Evolutionary conservation across 768 basidiomycete genomes (phyloP), one percentile per base, ranked within the genome.

Genomic region (Suillus hirtellus): DNA sequence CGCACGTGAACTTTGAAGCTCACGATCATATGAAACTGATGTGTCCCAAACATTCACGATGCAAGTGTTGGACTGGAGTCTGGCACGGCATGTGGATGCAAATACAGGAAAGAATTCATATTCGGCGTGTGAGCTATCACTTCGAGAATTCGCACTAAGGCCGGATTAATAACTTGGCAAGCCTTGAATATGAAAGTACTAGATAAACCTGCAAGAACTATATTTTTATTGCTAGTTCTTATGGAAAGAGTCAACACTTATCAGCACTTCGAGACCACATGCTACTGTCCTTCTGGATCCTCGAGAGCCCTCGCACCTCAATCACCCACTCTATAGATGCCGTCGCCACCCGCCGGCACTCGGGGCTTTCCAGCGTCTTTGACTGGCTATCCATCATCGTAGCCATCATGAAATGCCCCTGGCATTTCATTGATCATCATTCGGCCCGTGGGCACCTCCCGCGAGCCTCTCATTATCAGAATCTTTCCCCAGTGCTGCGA

Each of bases 381-480:
- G 93, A 68, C 78, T 96, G 93, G 65, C 89, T 88, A 59, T 88
- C 87, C 67, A 96, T 77, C 93, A 95, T 93, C 3, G 69, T 71
- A 31, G 85, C 84, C 76, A 90, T 93, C 89, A 95, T 91, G 67
- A 89, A 95, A 73, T 96, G 94, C 0, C 87, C 88, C 46, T 80
- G 67, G 44, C 93, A 79, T 43, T 79, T 78, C 75, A 24, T 24
- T 24, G 24, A 24, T 24, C 24, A 68, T 68, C 84, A 95, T 89
- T 42, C 93, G 79, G 52, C 86, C 85, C 72, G 82, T 60, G 63
- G 95, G 70, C 58, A 88, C 69, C 34, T 84, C 80, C 49, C 78
- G 73, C 24, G 79, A 70, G 11, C 91, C 93, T 40, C 87, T 77
- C 65, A 93, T 85, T 7, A 93, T 94, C 64, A 79, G 76, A 62